Percentiles rank a stretch among this genome's conserved stretches.
phyloP scores from a whole-genome alignment of 2,329 filamentous ascomycete species.

The Dothistroma pini region DNA sequence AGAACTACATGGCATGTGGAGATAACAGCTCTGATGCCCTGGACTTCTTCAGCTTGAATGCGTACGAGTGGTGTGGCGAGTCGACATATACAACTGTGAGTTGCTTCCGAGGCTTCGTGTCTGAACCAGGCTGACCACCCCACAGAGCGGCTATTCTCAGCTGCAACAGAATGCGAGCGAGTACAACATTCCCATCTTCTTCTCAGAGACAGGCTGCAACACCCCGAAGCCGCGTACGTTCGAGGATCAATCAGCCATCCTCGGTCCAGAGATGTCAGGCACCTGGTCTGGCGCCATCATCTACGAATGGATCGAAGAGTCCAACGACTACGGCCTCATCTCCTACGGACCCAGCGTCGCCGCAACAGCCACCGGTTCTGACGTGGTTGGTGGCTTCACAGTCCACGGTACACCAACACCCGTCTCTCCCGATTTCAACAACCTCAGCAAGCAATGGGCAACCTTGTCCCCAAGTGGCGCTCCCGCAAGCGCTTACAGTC shows the following conservation, averaged over 20 bases:
- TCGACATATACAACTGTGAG: conserved; percentile 15
- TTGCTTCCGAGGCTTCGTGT: neutral
- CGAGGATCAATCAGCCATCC: conserved; percentile 71
- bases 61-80: conserved; percentile 38
- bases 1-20: conserved; percentile 76
- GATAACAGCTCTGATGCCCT: conserved; percentile 64
- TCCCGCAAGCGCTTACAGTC: conserved; percentile 61
- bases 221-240: conserved; percentile 59
- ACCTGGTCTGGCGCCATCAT: conserved; percentile 74
- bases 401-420: conserved; percentile 71
- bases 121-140: conserved; percentile 41
- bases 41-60: conserved; percentile 84
- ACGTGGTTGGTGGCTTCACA: conserved; percentile 63
- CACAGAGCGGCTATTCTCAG: conserved; percentile 63
- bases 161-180: conserved; percentile 64
- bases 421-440: conserved; percentile 70
- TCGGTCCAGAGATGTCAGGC: conserved; percentile 67
- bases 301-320: conserved; percentile 86
- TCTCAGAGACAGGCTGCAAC: conserved; percentile 87
- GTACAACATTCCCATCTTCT: conserved; percentile 82
- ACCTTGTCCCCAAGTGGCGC: conserved; percentile 67
- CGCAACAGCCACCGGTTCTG: conserved; percentile 20
- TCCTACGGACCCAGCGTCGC: conserved; percentile 64
- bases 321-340: conserved; percentile 76
- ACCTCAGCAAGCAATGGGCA: conserved; percentile 73